Base-by-base conservation (phyloP, 306 rosid genomes). In the Begonia masoniana region DNA sequence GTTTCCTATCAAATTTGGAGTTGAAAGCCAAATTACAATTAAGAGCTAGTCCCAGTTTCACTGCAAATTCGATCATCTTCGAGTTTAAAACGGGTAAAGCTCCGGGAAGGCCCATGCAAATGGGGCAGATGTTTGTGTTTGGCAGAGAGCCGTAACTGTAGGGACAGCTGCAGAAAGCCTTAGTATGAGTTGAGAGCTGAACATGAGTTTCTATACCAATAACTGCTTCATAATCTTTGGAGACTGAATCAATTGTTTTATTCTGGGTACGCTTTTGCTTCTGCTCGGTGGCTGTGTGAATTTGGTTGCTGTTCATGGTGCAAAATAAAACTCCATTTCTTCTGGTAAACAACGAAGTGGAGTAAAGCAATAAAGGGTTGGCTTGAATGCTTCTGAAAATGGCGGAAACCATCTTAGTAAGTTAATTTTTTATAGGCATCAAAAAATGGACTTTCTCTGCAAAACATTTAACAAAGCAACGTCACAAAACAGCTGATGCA, bases 71-170 rank as follows among this genome's bases (percentile, higher is more conserved):
- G 56, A 83, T 77, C 65, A 81, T 78, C 74, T 74, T 91, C 21
- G 84, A 73, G 68, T 83, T 91, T 73, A 91, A 55, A 66, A 91
- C 91, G 3, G 94, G 94, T 46, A 91, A 71, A 62, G 97, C 81
- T 43, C 99, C 96, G 9, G 99, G 99, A 51, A 91, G 75, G 16
- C 97, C 97, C 97, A 91, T 83, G 54, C 97, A 91, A 70, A 85
- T 69, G 39, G 96, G 92, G 68, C 97, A 91, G 2, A 91, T 55
- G 24, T 55, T 76, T 41, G 79, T 76, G 63, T 91, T 85, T 10
- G 97, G 97, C 10, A 45, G 63, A 50, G 92, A 75, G 13, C 96
- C 96, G 66, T 83, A 85, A 72, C 16, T 75, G 72, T 85, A 85
- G 48, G 94, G 92, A 56, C 94, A 91, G 17, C 76, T 61, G 58